Evolutionary conservation across 2,329 filamentous ascomycete genomes (phyloP).

Genomic region (Talaromyces sp.): DNA sequence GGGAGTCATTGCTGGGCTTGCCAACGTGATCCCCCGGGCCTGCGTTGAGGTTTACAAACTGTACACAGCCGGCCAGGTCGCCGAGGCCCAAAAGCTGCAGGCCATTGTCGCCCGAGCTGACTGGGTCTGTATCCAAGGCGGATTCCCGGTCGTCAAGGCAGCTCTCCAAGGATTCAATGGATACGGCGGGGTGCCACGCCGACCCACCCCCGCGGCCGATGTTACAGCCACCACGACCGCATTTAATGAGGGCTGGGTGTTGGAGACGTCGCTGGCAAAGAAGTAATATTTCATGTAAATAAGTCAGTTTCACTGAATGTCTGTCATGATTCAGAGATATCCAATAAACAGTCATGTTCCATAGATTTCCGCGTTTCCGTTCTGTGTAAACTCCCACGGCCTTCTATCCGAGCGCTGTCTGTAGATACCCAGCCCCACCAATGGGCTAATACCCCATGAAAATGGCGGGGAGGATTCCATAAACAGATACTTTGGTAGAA

Average conservation of each 20-base stretch:
- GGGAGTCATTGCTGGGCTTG: constrained; percentile 79
- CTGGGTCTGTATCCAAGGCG: constrained; percentile 77
- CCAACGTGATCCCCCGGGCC: constrained; percentile 78
- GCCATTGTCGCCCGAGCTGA: constrained; percentile 73
- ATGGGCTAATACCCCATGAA: not conserved
- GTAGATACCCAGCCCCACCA: not conserved
- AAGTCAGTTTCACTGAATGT: not conserved
- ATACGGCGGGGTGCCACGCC: constrained; percentile 71
- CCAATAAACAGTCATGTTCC: not conserved
- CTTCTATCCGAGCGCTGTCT: not conserved
- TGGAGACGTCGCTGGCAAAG: constrained; percentile 26
- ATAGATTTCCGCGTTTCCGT: not conserved
- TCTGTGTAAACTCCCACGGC: not conserved
- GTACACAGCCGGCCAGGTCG: constrained; percentile 65
- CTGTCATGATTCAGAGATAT: not conserved
- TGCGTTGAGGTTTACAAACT: constrained; percentile 75
- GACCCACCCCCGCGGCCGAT: constrained; percentile 53
- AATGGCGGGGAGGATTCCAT: not conserved
- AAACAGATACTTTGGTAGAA: too few species aligned
- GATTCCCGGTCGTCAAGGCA: constrained; percentile 80
- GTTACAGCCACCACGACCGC: constrained; percentile 29
- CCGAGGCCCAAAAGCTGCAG: constrained; percentile 71
- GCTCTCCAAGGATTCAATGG: constrained; percentile 76
- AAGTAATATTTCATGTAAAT: not conserved
- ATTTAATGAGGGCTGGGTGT: constrained; percentile 33